Percentiles rank a stretch among this genome's conserved stretches.
These are phyloP conservation scores for Millerago galiae DNA, from an alignment of 805 yeast genomes.

Conservation along the genomic window DNA sequence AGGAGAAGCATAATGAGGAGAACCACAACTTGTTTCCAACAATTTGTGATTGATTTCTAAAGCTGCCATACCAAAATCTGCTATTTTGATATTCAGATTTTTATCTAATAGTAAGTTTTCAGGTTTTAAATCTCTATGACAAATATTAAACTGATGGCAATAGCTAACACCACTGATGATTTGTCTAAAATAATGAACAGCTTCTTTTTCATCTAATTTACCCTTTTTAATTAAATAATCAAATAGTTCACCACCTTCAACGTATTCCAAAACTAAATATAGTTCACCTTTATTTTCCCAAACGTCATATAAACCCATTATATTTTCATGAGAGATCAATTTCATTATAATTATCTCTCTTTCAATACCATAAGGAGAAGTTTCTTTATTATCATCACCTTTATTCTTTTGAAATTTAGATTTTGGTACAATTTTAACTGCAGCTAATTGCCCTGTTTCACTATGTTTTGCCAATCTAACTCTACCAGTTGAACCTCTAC, in stretches of 20 bases:
- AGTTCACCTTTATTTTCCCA: constrained; percentile 83
- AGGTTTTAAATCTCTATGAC: constrained; percentile 84
- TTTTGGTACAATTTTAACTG: constrained; percentile 94
- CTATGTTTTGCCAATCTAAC: constrained; percentile 88
- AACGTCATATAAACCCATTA: constrained; percentile 73
- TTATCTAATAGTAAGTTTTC: constrained; percentile 76
- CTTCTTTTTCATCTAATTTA: constrained; percentile 81
- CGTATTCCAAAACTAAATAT: constrained; percentile 87
- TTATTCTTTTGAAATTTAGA: constrained; percentile 47
- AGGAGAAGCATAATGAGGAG: constrained; percentile 98
- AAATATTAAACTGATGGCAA: constrained; percentile 80
- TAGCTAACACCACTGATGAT: constrained; percentile 78
- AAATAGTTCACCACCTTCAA: constrained; percentile 95
- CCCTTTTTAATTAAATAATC: constrained; percentile 88
- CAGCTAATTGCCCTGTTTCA: constrained; percentile 83
- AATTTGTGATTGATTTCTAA: constrained; percentile 75
- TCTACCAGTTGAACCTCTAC: constrained; percentile 95
- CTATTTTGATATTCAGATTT: constrained; percentile 85
- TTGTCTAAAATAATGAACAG: constrained; percentile 82
- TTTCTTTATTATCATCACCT: constrained; percentile 39
- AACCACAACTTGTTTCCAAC: constrained; percentile 93
- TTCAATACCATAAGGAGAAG: constrained; percentile 75
- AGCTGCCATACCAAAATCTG: constrained; percentile 99
- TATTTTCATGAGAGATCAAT: constrained; percentile 69
- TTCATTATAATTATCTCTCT: constrained; percentile 84